Conservation (phyloP, 768 basidiomycete species). For the Melanogaster broomeanus region DNA sequence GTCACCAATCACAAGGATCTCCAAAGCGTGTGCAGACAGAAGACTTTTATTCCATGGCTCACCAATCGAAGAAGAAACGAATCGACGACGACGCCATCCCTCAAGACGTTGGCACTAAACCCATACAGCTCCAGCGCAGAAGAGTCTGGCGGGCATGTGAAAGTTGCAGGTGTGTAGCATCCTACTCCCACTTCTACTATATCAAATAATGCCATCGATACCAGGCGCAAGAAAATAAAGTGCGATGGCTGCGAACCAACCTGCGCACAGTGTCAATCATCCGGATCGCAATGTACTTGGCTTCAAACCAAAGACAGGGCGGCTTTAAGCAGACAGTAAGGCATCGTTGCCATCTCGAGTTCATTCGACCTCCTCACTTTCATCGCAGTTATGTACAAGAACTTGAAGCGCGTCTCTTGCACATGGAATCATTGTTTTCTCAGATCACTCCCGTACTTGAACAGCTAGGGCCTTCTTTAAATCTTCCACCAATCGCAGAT, state of each 20-base stretch:
- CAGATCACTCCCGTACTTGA: constrained; percentile 82
- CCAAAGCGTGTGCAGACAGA: constrained; percentile 39
- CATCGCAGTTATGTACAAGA: constrained; percentile 81
- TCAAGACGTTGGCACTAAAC: constrained; percentile 62
- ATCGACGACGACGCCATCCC: constrained; percentile 54
- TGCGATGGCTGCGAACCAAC: constrained; percentile 88
- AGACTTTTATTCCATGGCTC: constrained; percentile 47
- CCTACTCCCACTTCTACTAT: not conserved
- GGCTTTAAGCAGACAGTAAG: constrained; percentile 86
- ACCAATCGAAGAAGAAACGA: constrained; percentile 78
- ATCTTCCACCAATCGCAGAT: constrained; percentile 39
- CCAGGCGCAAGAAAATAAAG: constrained; percentile 90
- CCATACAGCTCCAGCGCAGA: constrained; percentile 74
- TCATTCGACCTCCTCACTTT: constrained; percentile 18
- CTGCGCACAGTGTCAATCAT: constrained; percentile 77
- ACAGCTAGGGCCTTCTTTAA: constrained; percentile 60
- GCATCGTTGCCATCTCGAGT: constrained; percentile 11
- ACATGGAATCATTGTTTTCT: constrained; percentile 85
- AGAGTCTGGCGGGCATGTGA: constrained; percentile 91
- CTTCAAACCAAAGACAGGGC: constrained; percentile 90
- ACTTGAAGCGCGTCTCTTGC: constrained; percentile 81
- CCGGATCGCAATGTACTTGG: constrained; percentile 83
- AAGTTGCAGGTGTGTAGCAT: constrained; percentile 69
- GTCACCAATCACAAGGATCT: constrained; percentile 22
- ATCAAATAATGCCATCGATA: constrained; percentile 18